These are phyloP conservation scores for Candida silvatica DNA, from an alignment of 805 yeast species.

Conservation along the genomic window DNA sequence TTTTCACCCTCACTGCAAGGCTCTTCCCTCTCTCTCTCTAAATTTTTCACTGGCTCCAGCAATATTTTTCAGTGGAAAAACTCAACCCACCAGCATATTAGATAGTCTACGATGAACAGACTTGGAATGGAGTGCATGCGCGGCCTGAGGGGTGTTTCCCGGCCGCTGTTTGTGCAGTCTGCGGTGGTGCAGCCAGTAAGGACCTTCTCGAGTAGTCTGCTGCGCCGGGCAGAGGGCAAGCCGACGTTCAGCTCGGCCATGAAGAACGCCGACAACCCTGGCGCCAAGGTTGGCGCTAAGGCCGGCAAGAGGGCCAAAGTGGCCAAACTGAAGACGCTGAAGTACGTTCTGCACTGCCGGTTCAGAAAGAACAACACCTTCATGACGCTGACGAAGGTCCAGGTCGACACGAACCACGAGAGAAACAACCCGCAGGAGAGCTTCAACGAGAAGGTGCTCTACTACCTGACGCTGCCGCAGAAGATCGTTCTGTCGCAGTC, in stretches of 20 bases:
- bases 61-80: background rate
- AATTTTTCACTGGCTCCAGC: background rate
- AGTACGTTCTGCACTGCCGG: slow-evolving; percentile 66
- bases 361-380: slow-evolving; percentile 82
- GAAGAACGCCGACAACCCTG: slow-evolving; percentile 8
- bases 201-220: too few species aligned
- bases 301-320: background rate
- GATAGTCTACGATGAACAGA: background rate
- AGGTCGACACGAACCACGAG: slow-evolving; percentile 53
- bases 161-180: too few species aligned
- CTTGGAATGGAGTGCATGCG: too few species aligned
- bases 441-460: slow-evolving; percentile 64
- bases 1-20: too few species aligned
- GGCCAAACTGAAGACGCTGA: slow-evolving; percentile 29
- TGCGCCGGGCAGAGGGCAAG: too few species aligned
- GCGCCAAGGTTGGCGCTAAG: slow-evolving; percentile 5
- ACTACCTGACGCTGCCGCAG: slow-evolving; percentile 74
- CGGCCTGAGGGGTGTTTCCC: too few species aligned
- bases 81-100: background rate
- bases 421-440: slow-evolving; percentile 46
- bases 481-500: slow-evolving; percentile 58
- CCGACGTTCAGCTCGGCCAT: slow-evolving; percentile 22
- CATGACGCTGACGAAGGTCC: slow-evolving; percentile 63
- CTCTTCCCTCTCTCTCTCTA: too few species aligned
- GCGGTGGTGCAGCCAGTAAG: too few species aligned